Evolutionary conservation across 306 rosid species (phyloP), one percentile per base, ranked within the genome.

Genomic region (Lathyrus oleraceus): DNA sequence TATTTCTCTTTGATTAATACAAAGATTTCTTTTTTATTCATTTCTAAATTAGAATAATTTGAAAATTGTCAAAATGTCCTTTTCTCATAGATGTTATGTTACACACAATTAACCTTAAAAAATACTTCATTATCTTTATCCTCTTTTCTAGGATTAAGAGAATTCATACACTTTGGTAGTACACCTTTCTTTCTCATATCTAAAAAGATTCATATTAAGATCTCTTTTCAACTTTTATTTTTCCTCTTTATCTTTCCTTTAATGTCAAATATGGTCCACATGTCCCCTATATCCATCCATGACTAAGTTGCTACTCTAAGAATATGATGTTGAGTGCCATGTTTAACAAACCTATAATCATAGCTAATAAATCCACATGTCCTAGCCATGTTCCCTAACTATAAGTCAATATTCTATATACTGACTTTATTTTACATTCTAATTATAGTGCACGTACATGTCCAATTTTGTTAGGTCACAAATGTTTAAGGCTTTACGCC

Each of bases 341-440:
- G 3, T 4, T 54, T 21, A 38, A 32, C 61, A 47, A 15, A 36
- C 19, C 11, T 35, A 16, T 16, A 61, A 16, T n/a, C 12, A 49
- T 28, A 44, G 3, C 19, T 25, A 15, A 44, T n/a, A 32, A 39
- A 28, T 54, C 78, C 78, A 73, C 72, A 47, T 71, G 51, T 38
- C 48, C 58, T 40, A 21, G 51, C 71, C 79, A 28, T 70, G 71
- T 49, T 82, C 57, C 68, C 76, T 47, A 23, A 54, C 20, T 1
- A 63, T 8, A 69, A 73, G 77, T 72, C 74, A 83, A 72, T n/a
- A 20, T 52, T 28, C 10, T 10, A 1, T 6, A 32, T 32, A 58
- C 35, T 71, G 57, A 61, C 51, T 65, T 64, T 25, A 42, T 9
- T 71, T 44, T 44, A 17, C 25, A 61, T 62, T 58, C 15, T 45